Percentiles rank a stretch among this genome's conserved stretches.
phyloP scores from a whole-genome alignment of 208 protist species.

The Acanthamoeba divionensis region DNA sequence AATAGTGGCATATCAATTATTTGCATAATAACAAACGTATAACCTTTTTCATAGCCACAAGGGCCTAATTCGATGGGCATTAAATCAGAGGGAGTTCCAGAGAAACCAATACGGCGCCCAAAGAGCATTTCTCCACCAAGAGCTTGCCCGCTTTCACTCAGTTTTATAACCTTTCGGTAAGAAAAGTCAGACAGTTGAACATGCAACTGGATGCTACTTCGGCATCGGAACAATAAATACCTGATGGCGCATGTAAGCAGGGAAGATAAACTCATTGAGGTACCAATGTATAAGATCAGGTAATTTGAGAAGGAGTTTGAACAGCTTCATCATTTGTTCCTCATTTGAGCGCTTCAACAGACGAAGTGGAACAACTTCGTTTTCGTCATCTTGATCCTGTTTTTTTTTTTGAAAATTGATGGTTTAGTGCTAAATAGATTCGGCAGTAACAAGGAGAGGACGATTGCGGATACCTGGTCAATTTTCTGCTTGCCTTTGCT shows the following conservation, averaged over 20 bases:
- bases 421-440: background rate
- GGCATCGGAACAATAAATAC: background rate
- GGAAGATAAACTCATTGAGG: constrained; percentile 68
- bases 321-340: constrained; percentile 75
- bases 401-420: background rate
- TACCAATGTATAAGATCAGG: constrained; percentile 62
- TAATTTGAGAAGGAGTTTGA: constrained; percentile 52
- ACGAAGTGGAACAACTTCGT: constrained; percentile 58
- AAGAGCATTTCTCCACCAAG: constrained; percentile 92
- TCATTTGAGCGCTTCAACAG: constrained; percentile 66
- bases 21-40: background rate
- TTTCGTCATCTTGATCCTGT: background rate
- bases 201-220: background rate
- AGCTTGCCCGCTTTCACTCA: constrained; percentile 89
- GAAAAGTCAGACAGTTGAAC: background rate
- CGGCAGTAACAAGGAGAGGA: background rate
- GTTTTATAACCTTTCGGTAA: background rate
- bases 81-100: constrained; percentile 90
- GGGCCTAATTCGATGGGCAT: constrained; percentile 89
- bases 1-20: background rate
- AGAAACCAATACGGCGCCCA: constrained; percentile 89
- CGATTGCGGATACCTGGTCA: background rate
- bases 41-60: constrained; percentile 88
- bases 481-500: background rate
- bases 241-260: constrained; percentile 65